A percentile compares a stretch with the other conserved stretches of the same genome.
phyloP scores from a whole-genome alignment of 352 stramenopile genomes.

The Plasmopara halstedii region DNA sequence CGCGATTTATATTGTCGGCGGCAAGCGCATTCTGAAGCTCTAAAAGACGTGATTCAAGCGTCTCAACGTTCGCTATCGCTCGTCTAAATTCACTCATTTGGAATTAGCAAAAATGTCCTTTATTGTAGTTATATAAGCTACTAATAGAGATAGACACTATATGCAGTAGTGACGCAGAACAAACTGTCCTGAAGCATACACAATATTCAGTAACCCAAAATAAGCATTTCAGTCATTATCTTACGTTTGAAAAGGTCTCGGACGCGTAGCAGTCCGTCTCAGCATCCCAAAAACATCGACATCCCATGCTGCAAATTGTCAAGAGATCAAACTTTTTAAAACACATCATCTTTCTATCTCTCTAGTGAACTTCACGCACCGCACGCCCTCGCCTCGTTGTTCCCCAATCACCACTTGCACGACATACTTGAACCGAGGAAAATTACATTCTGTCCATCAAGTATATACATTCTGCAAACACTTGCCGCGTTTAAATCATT shows the following conservation, averaged over 20 bases:
- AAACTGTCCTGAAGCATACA: conserved; percentile 61
- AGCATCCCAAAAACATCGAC: conserved; percentile 85
- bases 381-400: conserved; percentile 80
- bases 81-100: conserved; percentile 61
- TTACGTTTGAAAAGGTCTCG: conserved; percentile 85
- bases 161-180: conserved; percentile 85
- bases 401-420: conserved; percentile 89
- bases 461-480: too few relatives aligned
- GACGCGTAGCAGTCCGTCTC: conserved; percentile 87
- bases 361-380: conserved; percentile 17
- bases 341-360: neutral
- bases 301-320: conserved; percentile 59
- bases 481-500: neutral
- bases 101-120: too few relatives aligned
- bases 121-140: too few relatives aligned
- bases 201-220: neutral
- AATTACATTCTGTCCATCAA: conserved; percentile 33
- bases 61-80: conserved; percentile 30
- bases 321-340: too few relatives aligned
- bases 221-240: too few relatives aligned
- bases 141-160: conserved; percentile 86
- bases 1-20: neutral
- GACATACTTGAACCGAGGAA: conserved; percentile 85
- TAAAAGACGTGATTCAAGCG: conserved; percentile 31
- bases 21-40: conserved; percentile 15